A percentile compares a stretch with the other conserved stretches of the same genome.
Conservation (phyloP, 176 grass and related monocot genomes). For the Tuctoria greenei region DNA sequence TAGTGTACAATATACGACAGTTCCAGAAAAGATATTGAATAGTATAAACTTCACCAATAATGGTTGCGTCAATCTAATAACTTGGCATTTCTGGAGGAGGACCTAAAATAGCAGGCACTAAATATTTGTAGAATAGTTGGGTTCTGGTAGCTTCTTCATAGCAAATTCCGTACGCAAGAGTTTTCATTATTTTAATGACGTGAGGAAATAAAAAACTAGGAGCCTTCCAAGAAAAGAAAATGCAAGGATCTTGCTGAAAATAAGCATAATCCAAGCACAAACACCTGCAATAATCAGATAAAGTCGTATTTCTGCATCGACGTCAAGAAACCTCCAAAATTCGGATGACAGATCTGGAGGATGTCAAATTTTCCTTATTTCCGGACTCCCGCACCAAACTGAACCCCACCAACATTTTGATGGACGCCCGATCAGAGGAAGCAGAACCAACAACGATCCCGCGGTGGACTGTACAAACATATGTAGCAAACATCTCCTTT, state of each 20-base stretch:
- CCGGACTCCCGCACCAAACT: not conserved
- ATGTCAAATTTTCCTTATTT: not conserved
- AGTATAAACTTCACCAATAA: not conserved
- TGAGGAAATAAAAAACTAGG: not conserved
- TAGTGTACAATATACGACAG: not conserved
- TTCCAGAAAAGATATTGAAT: not conserved
- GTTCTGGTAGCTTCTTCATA: slow-evolving; percentile 23
- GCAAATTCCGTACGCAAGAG: not conserved
- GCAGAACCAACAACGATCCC: not conserved
- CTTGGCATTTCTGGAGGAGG: not conserved
- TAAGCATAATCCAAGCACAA: not conserved
- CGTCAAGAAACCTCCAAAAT: not conserved
- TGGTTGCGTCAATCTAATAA: not conserved
- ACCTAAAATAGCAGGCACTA: not conserved
- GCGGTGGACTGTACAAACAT: not conserved
- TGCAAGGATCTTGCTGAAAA: not conserved
- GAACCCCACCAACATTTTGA: not conserved
- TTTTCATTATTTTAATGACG: slow-evolving; percentile 19
- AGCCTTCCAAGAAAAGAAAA: slow-evolving; percentile 6
- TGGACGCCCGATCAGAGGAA: not conserved
- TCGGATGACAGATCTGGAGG: not conserved
- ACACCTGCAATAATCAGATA: not conserved
- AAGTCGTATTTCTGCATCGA: not conserved
- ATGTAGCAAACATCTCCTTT: not conserved
- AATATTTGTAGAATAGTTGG: slow-evolving; percentile 14